Conservation (phyloP, 495 filamentous ascomycete genomes). For the Tuber calosporum region DNA sequence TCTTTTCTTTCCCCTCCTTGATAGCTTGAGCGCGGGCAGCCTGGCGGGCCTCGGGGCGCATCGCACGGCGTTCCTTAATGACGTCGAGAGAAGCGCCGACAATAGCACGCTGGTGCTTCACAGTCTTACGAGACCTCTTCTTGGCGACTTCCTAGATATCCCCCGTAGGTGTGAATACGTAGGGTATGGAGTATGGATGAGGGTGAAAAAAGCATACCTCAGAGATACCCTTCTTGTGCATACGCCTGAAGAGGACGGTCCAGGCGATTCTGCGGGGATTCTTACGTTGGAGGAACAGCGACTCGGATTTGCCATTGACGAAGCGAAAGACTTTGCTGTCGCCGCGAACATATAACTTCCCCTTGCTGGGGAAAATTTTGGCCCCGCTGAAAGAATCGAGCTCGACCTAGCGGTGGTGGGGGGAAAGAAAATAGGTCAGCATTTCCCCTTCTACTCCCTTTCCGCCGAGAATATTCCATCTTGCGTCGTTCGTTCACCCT, state of each 20-base stretch:
- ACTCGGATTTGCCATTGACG: slow-evolving; percentile 99
- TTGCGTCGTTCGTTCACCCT: background rate
- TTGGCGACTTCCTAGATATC: slow-evolving; percentile 84
- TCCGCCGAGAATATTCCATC: slow-evolving; percentile 12
- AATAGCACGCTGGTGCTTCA: slow-evolving; percentile 98
- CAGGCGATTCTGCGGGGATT: slow-evolving; percentile 98
- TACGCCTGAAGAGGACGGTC: slow-evolving; percentile 94
- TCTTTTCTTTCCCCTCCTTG: slow-evolving; percentile 96
- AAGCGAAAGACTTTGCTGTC: slow-evolving; percentile 99
- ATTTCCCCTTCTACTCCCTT: slow-evolving; percentile 7
- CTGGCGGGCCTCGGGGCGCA: slow-evolving; percentile 87
- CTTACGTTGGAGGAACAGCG: slow-evolving; percentile 99
- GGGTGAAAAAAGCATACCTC: slow-evolving; percentile 62
- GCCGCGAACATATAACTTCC: slow-evolving; percentile 93
- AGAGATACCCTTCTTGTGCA: slow-evolving; percentile 99
- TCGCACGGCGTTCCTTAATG: slow-evolving; percentile 95
- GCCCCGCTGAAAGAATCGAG: slow-evolving; percentile 42
- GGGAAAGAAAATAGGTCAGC: slow-evolving; percentile 17
- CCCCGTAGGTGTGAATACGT: background rate
- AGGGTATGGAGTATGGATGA: slow-evolving; percentile 27
- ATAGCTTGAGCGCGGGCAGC: slow-evolving; percentile 88
- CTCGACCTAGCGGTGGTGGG: slow-evolving; percentile 33
- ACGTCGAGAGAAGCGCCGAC: slow-evolving; percentile 98
- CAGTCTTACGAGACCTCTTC: slow-evolving; percentile 95
- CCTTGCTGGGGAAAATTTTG: slow-evolving; percentile 43